These are phyloP conservation scores for Gnetum montanum DNA, from an alignment of 75 land plant genomes.

Conservation along the genomic window DNA sequence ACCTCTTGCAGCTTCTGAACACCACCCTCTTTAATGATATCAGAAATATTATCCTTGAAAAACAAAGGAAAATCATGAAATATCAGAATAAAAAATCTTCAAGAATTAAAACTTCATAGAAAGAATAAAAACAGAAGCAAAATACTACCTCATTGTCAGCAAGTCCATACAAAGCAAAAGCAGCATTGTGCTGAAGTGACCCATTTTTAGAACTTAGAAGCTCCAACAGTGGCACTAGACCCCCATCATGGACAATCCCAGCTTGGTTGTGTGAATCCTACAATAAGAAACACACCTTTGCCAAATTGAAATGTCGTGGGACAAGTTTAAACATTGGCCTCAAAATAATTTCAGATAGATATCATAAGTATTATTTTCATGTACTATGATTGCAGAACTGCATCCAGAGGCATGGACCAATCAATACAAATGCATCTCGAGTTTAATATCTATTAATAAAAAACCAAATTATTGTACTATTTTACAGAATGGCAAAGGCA, in stretches of 20 bases:
- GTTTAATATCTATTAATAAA: no score
- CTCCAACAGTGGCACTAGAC: conserved; percentile 78
- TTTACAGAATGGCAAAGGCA: no score
- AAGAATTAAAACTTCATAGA: no score
- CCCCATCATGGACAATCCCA: conserved; percentile 91
- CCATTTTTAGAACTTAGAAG: conserved; percentile 93
- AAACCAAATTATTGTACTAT: no score
- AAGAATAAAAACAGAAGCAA: no score
- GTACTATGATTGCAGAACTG: no score
- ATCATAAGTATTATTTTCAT: neutral
- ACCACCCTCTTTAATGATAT: conserved; percentile 84
- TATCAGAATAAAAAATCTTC: no score
- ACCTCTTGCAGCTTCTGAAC: conserved; percentile 93
- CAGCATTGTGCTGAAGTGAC: conserved; percentile 95
- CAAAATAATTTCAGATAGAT: no score
- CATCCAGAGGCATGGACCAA: no score
- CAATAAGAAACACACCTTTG: conserved; percentile 7
- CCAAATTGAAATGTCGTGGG: neutral
- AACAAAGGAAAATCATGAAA: neutral
- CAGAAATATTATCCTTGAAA: conserved; percentile 87
- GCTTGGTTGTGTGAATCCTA: conserved; percentile 97
- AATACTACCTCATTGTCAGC: conserved; percentile 99
- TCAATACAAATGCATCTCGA: no score
- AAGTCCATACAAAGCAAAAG: conserved; percentile 94
- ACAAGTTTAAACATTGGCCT: neutral